A percentile compares a stretch with the other conserved stretches of the same genome.
Conservation (phyloP, 305 asterid genomes). For the Rubia occidens region DNA sequence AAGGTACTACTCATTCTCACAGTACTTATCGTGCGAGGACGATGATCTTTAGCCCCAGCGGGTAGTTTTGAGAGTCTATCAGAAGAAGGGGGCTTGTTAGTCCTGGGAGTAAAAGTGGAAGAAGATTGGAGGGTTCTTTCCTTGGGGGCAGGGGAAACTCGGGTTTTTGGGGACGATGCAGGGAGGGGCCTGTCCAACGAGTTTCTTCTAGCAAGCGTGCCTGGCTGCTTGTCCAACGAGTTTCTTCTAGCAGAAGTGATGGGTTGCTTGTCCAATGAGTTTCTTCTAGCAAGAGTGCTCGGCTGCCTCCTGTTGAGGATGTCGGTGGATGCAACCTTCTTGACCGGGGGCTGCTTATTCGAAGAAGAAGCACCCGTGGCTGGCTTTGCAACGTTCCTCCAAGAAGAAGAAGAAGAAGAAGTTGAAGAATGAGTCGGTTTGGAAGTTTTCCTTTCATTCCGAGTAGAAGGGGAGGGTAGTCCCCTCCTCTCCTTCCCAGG, state of each 20-base stretch:
- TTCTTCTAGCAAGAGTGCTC: background rate
- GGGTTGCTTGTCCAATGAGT: conserved; percentile 24
- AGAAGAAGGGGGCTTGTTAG: conserved; percentile 18
- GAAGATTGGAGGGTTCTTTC: conserved; percentile 28
- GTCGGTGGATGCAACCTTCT: background rate
- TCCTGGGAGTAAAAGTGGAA: conserved; percentile 29
- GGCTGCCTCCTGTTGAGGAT: background rate
- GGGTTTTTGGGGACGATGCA: conserved; percentile 33
- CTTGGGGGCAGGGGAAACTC: conserved; percentile 32
- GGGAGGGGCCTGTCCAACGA: conserved; percentile 54
- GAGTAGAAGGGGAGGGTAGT: conserved; percentile 26
- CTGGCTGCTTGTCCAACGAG: conserved; percentile 38
- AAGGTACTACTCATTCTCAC: conserved; percentile 19
- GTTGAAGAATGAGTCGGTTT: conserved; percentile 17
- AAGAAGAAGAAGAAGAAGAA: conserved; percentile 1
- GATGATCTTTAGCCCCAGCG: conserved; percentile 27
- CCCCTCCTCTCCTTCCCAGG: conserved; percentile 40
- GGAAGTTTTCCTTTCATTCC: conserved; percentile 20
- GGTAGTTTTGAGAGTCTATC: conserved; percentile 26
- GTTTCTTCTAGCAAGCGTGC: conserved; percentile 26
- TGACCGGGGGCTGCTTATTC: background rate
- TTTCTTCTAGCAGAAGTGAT: conserved; percentile 29
- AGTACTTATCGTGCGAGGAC: conserved; percentile 23
- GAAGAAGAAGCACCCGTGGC: background rate
- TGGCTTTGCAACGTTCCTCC: background rate